Evolutionary conservation across 2,329 filamentous ascomycete genomes (phyloP).

Genomic region (Neurospora crassa): DNA sequence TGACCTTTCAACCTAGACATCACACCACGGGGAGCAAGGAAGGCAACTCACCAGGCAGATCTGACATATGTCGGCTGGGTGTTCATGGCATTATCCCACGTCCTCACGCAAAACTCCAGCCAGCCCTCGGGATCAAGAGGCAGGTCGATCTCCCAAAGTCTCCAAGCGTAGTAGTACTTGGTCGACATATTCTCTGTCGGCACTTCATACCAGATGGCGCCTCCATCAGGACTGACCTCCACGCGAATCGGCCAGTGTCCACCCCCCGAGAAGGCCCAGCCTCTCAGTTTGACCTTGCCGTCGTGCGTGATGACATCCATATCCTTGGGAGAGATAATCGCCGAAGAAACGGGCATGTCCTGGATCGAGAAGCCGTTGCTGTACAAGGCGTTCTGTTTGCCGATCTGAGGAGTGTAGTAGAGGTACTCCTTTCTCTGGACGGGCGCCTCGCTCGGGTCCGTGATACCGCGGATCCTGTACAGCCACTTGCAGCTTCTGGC

Average conservation of each 20-base stretch:
- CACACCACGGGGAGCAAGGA: not conserved
- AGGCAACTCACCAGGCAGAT: conserved; percentile 33
- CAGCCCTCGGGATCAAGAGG: conserved; percentile 54
- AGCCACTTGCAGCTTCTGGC: conserved; percentile 57
- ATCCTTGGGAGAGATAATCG: conserved; percentile 54
- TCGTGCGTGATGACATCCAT: conserved; percentile 53
- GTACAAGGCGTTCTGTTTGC: conserved; percentile 54
- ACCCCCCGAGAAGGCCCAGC: conserved; percentile 50
- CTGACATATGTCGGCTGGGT: conserved; percentile 48
- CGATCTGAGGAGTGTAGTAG: conserved; percentile 59
- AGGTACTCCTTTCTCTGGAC: conserved; percentile 58
- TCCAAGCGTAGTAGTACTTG: conserved; percentile 56
- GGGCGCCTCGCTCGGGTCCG: conserved; percentile 43
- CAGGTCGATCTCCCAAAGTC: conserved; percentile 52
- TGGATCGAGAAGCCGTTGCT: conserved; percentile 58
- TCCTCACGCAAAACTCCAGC: conserved; percentile 48
- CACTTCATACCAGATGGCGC: conserved; percentile 54
- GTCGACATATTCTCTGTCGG: conserved; percentile 48
- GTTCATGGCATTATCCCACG: conserved; percentile 54
- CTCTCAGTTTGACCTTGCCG: conserved; percentile 45
- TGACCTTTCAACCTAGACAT: too few species aligned
- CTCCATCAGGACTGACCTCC: conserved; percentile 54
- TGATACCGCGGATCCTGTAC: conserved; percentile 51
- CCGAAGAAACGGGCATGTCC: conserved; percentile 60
- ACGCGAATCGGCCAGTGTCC: conserved; percentile 53